phyloP scores from a whole-genome alignment of 768 basidiomycete genomes.

The Panaeolus papilionaceus region DNA sequence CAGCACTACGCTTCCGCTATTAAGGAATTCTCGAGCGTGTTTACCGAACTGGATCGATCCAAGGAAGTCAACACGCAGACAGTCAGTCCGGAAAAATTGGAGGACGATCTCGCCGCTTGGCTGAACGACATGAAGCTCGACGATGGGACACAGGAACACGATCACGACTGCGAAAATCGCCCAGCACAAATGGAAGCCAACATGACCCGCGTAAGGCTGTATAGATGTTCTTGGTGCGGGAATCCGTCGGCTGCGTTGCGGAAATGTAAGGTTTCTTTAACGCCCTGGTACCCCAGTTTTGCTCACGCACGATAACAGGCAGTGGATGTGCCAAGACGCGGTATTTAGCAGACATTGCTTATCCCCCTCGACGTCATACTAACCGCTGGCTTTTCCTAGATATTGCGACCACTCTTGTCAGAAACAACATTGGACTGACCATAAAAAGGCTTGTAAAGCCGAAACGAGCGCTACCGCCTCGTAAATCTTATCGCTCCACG shows the following conservation, averaged over 20 bases:
- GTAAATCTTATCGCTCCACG: neutral
- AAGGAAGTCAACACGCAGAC: constrained; percentile 35
- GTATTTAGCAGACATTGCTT: constrained; percentile 11
- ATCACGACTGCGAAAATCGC: constrained; percentile 29
- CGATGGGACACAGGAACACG: constrained; percentile 33
- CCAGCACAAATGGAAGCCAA: constrained; percentile 52
- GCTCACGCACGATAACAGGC: constrained; percentile 22
- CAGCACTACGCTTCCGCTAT: constrained; percentile 48
- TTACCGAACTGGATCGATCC: constrained; percentile 39
- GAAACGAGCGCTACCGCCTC: constrained; percentile 1
- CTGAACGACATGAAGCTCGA: constrained; percentile 53
- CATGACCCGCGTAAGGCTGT: constrained; percentile 55
- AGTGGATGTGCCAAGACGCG: constrained; percentile 33
- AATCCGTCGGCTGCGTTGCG: constrained; percentile 52
- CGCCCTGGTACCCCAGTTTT: neutral
- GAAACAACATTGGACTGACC: constrained; percentile 31
- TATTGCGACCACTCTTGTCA: constrained; percentile 35
- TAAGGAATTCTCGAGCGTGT: constrained; percentile 53
- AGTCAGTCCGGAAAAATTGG: constrained; percentile 43
- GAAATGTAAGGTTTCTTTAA: constrained; percentile 27
- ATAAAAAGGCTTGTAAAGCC: constrained; percentile 31
- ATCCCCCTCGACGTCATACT: neutral
- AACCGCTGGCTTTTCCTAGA: constrained; percentile 1
- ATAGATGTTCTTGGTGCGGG: constrained; percentile 68
- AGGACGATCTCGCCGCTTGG: constrained; percentile 67